These are phyloP conservation scores for Platanthera zijinensis DNA, from an alignment of 106 monocot species.

Conservation along the genomic window DNA sequence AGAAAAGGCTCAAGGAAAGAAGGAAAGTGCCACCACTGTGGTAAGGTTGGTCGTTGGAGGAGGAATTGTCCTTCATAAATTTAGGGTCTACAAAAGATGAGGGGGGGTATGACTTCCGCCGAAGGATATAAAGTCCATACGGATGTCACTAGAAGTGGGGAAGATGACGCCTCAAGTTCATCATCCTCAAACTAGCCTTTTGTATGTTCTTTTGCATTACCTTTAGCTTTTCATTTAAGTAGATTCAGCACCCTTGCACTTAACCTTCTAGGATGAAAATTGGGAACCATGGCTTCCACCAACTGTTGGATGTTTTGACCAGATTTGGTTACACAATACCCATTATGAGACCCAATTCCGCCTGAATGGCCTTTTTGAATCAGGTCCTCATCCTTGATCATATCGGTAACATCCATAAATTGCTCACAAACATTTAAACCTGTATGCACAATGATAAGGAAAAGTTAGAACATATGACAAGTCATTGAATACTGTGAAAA, in stretches of 20 bases:
- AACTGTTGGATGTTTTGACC: conserved; percentile 83
- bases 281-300: conserved; percentile 85
- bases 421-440: conserved; percentile 97
- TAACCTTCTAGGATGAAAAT: conserved; percentile 55
- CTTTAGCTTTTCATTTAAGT: conserved; percentile 88
- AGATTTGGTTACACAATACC: conserved; percentile 32
- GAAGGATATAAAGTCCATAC: conserved; percentile 12
- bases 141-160: conserved; percentile 25
- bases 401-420: conserved; percentile 93
- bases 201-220: conserved; percentile 73
- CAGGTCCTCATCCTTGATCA: conserved; percentile 95
- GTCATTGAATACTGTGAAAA: neutral
- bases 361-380: conserved; percentile 36
- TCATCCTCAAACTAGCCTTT: conserved; percentile 78
- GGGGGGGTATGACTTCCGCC: too few species aligned
- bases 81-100: too few species aligned
- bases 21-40: too few species aligned
- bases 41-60: too few species aligned
- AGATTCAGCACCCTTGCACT: conserved; percentile 88
- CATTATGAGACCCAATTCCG: conserved; percentile 43
- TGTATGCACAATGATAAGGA: conserved; percentile 17
- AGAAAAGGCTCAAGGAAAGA: too few species aligned
- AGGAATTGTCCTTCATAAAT: too few species aligned
- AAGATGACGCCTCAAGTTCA: conserved; percentile 27
- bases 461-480: neutral